phyloP scores from a whole-genome alignment of 148 eudicot genomes.

The Gaultheria prostrata region DNA sequence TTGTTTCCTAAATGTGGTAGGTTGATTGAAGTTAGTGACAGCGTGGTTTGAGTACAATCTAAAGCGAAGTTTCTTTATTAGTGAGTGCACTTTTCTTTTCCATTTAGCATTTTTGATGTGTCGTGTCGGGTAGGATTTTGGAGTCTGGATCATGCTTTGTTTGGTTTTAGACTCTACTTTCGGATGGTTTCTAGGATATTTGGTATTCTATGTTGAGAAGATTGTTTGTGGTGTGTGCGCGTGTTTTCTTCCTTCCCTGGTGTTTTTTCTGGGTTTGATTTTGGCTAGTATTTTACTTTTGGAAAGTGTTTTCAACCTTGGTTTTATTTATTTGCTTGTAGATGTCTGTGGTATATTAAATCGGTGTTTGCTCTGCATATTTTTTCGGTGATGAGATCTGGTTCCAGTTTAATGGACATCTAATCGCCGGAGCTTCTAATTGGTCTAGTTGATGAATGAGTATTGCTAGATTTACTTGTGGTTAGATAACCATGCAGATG shows the following conservation, averaged over 20 bases:
- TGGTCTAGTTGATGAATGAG: no score
- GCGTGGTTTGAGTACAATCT: background rate
- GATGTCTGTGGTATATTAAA: no score
- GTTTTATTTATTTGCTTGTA: no score
- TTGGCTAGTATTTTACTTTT: no score
- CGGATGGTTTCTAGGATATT: background rate
- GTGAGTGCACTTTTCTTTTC: background rate
- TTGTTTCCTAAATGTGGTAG: slow-evolving; percentile 36
- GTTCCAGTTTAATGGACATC: no score
- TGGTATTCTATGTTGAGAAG: background rate
- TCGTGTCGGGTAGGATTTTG: background rate
- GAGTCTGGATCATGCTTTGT: background rate
- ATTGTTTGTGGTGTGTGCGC: no score
- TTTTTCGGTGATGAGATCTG: no score
- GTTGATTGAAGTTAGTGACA: background rate
- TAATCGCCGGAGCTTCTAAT: no score
- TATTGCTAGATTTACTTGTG: no score
- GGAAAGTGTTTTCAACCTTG: no score
- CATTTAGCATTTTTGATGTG: background rate
- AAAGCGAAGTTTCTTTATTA: background rate
- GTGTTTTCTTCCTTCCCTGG: background rate
- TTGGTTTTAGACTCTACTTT: background rate
- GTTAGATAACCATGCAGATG: no score
- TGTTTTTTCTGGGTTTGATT: background rate
- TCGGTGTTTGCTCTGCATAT: no score